Evolutionary conservation across 371 early-diverging fungal species (phyloP), one percentile per base, ranked within the genome.

Genomic region (Apophysomyces elegans): DNA sequence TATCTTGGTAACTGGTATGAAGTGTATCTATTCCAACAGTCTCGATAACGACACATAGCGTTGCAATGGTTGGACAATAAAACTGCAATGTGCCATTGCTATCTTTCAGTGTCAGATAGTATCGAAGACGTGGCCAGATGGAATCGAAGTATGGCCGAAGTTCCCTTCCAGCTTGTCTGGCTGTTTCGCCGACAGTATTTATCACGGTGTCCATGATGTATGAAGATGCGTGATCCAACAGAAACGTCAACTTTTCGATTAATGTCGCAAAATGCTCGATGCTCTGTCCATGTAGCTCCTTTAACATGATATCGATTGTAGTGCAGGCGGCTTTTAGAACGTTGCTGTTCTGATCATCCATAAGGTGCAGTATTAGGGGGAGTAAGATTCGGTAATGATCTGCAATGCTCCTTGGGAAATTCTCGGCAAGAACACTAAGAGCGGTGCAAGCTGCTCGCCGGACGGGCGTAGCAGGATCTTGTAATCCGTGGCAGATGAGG

Each of bases 371-470:
- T 8, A 96, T 84, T 26, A 90, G 71, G 13, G 96, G 95, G 72
- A 96, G 67, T 35, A 96, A 76, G 13, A 80, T 84, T 44, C 90
- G 86, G 67, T 96, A 95, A 62, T 91, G 83, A 60, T 79, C 82
- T 12, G 92, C 83, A 36, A 96, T 83, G 39, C 93, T 94, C 18
- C 81, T 84, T 39, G 87, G 89, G 64, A 95, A 84, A 56, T 93
- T 93, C 62, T 85, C 91, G 5, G 93, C 90, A 73, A 96, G 80
- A 56, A 89, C 81, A 39, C 91, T 87, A 56, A 96, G 80, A 1
- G 95, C 92, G 80, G 93, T 87, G 68, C 96, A 96, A 16, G 95
- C 92, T 36, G 93, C 93, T 21, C 90, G 86, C 66, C 94, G 89
- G 26, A 96, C 96, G 41, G 80, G 71, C 7, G 78, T 73, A 26